A percentile compares a stretch with the other conserved stretches of the same genome.
Evolutionary conservation across 805 yeast species (phyloP).

Genomic region (Kuraishia capsulata): DNA sequence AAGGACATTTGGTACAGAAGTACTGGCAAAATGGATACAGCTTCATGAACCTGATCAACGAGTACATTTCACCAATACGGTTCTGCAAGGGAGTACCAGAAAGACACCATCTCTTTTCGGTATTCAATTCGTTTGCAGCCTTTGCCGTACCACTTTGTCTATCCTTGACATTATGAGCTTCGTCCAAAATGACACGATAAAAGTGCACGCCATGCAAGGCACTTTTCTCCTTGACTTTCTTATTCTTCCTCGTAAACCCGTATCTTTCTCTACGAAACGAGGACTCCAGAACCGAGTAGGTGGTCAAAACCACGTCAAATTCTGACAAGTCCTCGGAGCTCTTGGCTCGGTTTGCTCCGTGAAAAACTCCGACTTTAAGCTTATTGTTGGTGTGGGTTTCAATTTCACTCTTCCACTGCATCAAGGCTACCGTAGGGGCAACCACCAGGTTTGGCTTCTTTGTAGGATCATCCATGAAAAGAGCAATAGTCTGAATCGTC

Average conservation of each 20-base stretch:
- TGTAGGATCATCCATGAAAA: slow-evolving; percentile 60
- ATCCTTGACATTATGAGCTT: slow-evolving; percentile 96
- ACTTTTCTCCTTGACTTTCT: slow-evolving; percentile 65
- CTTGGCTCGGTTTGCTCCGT: slow-evolving; percentile 74
- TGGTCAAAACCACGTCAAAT: slow-evolving; percentile 79
- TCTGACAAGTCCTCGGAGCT: slow-evolving; percentile 45
- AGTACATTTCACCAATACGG: slow-evolving; percentile 93
- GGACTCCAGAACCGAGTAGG: slow-evolving; percentile 88
- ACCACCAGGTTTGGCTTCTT: slow-evolving; percentile 79
- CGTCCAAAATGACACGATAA: slow-evolving; percentile 85
- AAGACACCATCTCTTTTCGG: slow-evolving; percentile 81
- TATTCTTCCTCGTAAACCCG: slow-evolving; percentile 73
- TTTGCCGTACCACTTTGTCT: slow-evolving; percentile 88
- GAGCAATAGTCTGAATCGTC: slow-evolving; percentile 90
- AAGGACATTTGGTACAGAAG: slow-evolving; percentile 89
- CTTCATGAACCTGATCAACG: slow-evolving; percentile 76
- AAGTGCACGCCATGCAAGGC: slow-evolving; percentile 67
- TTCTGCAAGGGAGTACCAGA: slow-evolving; percentile 97
- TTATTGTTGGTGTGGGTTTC: slow-evolving; percentile 70
- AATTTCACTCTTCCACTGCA: slow-evolving; percentile 97
- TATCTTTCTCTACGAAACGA: slow-evolving; percentile 72
- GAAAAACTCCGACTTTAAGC: slow-evolving; percentile 64
- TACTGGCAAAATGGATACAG: slow-evolving; percentile 82
- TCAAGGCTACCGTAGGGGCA: slow-evolving; percentile 97
- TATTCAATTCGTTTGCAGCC: slow-evolving; percentile 69